Evolutionary conservation across 495 filamentous ascomycete species (phyloP).

Genomic region (Neurospora sp.): DNA sequence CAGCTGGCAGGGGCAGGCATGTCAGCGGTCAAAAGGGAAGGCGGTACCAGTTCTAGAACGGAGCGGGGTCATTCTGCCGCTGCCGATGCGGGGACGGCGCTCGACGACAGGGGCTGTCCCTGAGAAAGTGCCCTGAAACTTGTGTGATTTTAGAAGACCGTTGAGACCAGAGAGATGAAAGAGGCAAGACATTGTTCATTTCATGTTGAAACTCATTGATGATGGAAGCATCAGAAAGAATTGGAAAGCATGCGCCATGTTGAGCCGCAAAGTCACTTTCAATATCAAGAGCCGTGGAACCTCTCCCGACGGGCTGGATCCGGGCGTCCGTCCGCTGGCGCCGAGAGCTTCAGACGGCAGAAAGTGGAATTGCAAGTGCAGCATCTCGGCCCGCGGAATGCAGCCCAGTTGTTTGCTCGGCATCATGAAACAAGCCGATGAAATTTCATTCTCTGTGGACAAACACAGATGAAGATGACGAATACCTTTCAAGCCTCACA

Average conservation of each 20-base stretch:
- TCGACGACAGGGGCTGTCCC: neutral
- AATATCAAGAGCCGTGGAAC: neutral
- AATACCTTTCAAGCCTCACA: neutral
- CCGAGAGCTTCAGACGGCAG: neutral
- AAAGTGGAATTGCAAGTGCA: neutral
- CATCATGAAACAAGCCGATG: neutral
- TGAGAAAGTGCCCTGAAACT: neutral
- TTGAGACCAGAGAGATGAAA: neutral
- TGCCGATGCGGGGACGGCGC: neutral
- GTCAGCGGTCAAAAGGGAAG: neutral
- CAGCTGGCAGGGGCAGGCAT: neutral
- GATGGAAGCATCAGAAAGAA: neutral
- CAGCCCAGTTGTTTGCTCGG: neutral
- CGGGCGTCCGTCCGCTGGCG: neutral
- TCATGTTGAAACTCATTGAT: neutral
- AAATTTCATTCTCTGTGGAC: neutral
- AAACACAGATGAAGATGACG: neutral
- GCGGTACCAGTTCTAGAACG: neutral
- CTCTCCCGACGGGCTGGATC: neutral
- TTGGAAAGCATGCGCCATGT: neutral
- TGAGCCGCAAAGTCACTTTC: neutral
- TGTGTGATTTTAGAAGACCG: neutral
- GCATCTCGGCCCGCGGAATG: neutral
- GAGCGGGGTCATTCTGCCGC: neutral
- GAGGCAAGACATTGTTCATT: neutral